Evolutionary conservation across 306 rosid genomes (phyloP).

Genomic region (barrel medic (Medicago truncatula)): DNA sequence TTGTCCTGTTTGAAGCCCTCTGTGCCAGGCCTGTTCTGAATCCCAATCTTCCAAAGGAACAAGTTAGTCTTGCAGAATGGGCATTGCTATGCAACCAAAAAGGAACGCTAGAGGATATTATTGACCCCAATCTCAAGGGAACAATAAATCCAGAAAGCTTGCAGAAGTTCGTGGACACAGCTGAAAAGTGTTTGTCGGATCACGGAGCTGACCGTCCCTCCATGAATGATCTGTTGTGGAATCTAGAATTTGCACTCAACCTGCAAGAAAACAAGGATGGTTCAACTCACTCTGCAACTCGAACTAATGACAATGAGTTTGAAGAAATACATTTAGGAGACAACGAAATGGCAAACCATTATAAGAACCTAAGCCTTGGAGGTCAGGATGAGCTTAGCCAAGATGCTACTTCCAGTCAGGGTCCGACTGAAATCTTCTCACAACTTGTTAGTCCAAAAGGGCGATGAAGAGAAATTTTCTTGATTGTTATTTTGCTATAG

Average conservation of each 20-base stretch:
- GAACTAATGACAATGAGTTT: slow-evolving; percentile 19
- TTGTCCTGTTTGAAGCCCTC: slow-evolving; percentile 60
- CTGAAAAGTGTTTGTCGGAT: slow-evolving; percentile 65
- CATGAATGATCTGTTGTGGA: slow-evolving; percentile 64
- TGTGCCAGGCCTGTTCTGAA: slow-evolving; percentile 63
- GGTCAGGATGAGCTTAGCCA: slow-evolving; percentile 44
- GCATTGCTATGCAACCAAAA: slow-evolving; percentile 49
- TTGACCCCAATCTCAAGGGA: slow-evolving; percentile 54
- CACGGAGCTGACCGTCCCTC: slow-evolving; percentile 57
- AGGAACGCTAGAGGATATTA: slow-evolving; percentile 58
- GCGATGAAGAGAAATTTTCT: slow-evolving; percentile 39
- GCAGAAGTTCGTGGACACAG: slow-evolving; percentile 55
- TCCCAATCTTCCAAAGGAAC: slow-evolving; percentile 61
- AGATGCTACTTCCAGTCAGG: slow-evolving; percentile 20
- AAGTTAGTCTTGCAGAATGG: slow-evolving; percentile 70
- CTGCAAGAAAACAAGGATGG: slow-evolving; percentile 50
- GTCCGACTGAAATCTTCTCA: slow-evolving; percentile 39
- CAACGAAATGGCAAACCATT: slow-evolving; percentile 39
- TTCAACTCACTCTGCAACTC: slow-evolving; percentile 39
- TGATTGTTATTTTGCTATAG: background rate
- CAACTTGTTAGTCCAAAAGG: slow-evolving; percentile 42
- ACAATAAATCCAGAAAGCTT: slow-evolving; percentile 57
- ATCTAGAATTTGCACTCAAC: slow-evolving; percentile 62
- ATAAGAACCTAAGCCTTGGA: slow-evolving; percentile 48
- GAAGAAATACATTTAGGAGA: slow-evolving; percentile 44